phyloP scores from a whole-genome alignment of 2,329 filamentous ascomycete species.

The Biscogniauxia marginata region DNA sequence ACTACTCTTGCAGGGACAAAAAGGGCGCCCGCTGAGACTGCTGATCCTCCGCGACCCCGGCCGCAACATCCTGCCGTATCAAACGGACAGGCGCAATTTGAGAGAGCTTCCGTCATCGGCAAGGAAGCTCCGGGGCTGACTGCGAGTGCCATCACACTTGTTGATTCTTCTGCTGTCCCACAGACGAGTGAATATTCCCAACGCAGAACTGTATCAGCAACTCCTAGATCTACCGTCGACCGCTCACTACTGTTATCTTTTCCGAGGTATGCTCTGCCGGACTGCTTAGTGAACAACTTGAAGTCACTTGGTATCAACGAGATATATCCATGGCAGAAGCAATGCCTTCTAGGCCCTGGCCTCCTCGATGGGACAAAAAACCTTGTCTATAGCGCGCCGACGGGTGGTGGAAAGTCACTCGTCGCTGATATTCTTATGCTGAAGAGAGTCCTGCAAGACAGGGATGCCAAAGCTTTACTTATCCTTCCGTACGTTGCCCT shows the following conservation, averaged over 20 bases:
- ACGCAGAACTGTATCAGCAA: conserved; percentile 49
- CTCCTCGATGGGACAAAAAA: conserved; percentile 65
- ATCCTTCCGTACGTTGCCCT: conserved; percentile 77
- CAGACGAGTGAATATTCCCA: conserved; percentile 56
- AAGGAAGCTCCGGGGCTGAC: conserved; percentile 28
- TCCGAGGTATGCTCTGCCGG: conserved; percentile 61
- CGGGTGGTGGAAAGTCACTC: conserved; percentile 74
- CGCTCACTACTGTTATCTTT: conserved; percentile 62
- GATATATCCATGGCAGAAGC: conserved; percentile 79
- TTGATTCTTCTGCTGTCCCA: conserved; percentile 20
- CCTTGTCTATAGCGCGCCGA: conserved; percentile 77
- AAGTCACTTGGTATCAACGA: conserved; percentile 63
- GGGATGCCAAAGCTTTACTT: conserved; percentile 65
- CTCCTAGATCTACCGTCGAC: conserved; percentile 51
- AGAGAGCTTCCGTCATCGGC: conserved; percentile 18
- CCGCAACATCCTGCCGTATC: conserved; percentile 16
- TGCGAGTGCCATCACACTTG: conserved; percentile 47
- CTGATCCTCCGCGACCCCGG: conserved; percentile 2
- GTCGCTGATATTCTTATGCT: conserved; percentile 73
- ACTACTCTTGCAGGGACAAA: conserved; percentile 49
- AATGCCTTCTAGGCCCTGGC: conserved; percentile 67
- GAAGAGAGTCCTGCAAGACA: conserved; percentile 64
- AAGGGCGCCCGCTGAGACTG: conserved; percentile 33
- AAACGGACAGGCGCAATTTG: conserved; percentile 26
- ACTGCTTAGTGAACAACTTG: conserved; percentile 62